Evolutionary conservation across 805 yeast species (phyloP).

Genomic region (Yarrowia divulgata): DNA sequence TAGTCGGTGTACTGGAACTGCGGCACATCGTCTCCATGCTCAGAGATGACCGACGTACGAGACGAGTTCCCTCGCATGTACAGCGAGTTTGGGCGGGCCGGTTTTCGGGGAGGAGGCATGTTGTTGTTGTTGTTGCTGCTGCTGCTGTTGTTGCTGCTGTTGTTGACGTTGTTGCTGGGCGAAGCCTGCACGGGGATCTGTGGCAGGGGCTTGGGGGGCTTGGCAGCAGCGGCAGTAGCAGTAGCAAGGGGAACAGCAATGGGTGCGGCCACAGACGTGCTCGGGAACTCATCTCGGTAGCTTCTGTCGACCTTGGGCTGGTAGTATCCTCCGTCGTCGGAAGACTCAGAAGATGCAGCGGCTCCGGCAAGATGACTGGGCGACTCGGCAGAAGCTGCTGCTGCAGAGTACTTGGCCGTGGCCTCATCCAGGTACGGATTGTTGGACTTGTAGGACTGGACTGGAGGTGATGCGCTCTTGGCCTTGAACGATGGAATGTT

Average conservation of each 20-base stretch:
- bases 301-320: conserved; percentile 15
- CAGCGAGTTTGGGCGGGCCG: conserved; percentile 39
- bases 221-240: conserved; percentile 1
- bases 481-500: conserved; percentile 32
- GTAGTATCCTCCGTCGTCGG: conserved; percentile 32
- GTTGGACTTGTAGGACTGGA: conserved; percentile 40
- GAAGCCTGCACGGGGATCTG: conserved; percentile 19
- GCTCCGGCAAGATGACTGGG: not conserved
- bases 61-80: conserved; percentile 31
- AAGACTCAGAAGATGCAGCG: conserved; percentile 11
- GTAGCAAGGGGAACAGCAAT: not conserved
- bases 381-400: conserved; percentile 10
- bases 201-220: conserved; percentile 30
- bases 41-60: conserved; percentile 17
- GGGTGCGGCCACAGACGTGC: not conserved
- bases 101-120: conserved; percentile 36
- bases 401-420: conserved; percentile 18
- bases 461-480: conserved; percentile 39
- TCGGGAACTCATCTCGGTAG: not conserved
- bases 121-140: not conserved
- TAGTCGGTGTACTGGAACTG: conserved; percentile 24
- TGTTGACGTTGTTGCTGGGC: not conserved
- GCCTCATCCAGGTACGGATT: conserved; percentile 34
- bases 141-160: too few species aligned
- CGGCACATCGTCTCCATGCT: conserved; percentile 22